A percentile compares a stretch with the other conserved stretches of the same genome.
phyloP scores from a whole-genome alignment of 2,329 filamentous ascomycete species.

The Pleomassaria siparia region DNA sequence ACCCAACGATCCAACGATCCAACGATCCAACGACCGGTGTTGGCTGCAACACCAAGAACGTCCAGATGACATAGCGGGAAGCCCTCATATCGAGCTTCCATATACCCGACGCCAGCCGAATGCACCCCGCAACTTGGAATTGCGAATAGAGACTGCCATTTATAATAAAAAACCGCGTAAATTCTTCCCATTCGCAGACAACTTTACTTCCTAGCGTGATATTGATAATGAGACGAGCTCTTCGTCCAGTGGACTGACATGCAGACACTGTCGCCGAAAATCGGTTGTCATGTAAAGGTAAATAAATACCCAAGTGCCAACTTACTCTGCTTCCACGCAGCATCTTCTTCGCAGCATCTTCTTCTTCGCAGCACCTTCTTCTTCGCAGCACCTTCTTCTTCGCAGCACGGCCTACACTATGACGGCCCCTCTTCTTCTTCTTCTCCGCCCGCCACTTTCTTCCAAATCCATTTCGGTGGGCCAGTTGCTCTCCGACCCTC shows the following conservation, averaged over 20 bases:
- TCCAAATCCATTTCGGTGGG: conserved; percentile 23
- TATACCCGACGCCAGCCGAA: conserved; percentile 27
- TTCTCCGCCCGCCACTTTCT: conserved; percentile 25
- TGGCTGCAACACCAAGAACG: conserved; percentile 10
- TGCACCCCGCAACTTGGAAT: conserved; percentile 1
- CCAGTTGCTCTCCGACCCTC: conserved; percentile 31
- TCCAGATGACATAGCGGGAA: conserved; percentile 11
- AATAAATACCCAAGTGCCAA: no score
- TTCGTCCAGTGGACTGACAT: no score
- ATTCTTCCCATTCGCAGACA: no score
- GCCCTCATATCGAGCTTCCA: conserved; percentile 15
- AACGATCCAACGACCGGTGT: neutral
- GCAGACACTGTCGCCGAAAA: no score
- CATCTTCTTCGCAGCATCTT: neutral
- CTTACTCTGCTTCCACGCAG: no score
- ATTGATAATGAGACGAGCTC: no score
- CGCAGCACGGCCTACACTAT: conserved; percentile 10
- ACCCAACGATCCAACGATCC: no score
- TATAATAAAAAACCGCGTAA: no score
- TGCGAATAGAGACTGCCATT: neutral
- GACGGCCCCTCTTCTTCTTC: conserved; percentile 24
- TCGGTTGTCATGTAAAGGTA: no score
- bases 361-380: neutral
- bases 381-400: conserved; percentile 2
- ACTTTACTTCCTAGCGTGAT: no score